Base-by-base conservation (phyloP, 148 eudicot species). In the Chenopodium quinoa region DNA sequence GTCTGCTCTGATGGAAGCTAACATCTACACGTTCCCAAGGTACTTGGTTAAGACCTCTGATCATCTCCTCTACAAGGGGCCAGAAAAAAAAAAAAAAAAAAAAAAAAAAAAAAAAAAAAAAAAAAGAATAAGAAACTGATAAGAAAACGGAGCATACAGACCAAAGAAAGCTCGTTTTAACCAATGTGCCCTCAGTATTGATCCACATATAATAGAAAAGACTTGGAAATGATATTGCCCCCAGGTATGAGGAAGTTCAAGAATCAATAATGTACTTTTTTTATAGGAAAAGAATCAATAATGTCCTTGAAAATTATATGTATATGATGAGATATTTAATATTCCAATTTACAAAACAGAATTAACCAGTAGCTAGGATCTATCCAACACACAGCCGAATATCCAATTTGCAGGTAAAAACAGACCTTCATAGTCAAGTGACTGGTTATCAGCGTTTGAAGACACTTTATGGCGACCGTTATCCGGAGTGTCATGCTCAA, bases 21-120 rank as follows among this genome's bases (percentile, higher is more conserved):
- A 93, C 95, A 81, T 95, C 97, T 66, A 95, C 86, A 50, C 98
- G 98, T 52, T 91, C 94, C 98, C 98, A 95, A 82, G 93, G 84
- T 76, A 91, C 95, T 89, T 91, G 93, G 40, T 82, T 91, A 72
- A 95, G 95, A 54, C 98, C 98, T 89, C 86, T 85, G 47, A 95
- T 90, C 98, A 95, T 95, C 84, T 86, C 93, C 88, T 95, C 98
- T 95, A 63, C 85, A 90, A 84, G 69, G 48, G 10, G 22, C 23
- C 20, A 60, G 17, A 16, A 34, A 29, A 75, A 4, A 60, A 23
- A 27, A n/a, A 48, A 73, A 23, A 27, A n/a, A 48, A 73, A 23
- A 23, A 23, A 23, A 23, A 23, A 75, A 4, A 60, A 16, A 34
- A 29, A 75, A 4, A 60, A 16, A 34, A 29, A 75, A 4, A 60